Base-by-base conservation (phyloP, 2,329 filamentous ascomycete genomes). In the Colletotrichum plurivorum region DNA sequence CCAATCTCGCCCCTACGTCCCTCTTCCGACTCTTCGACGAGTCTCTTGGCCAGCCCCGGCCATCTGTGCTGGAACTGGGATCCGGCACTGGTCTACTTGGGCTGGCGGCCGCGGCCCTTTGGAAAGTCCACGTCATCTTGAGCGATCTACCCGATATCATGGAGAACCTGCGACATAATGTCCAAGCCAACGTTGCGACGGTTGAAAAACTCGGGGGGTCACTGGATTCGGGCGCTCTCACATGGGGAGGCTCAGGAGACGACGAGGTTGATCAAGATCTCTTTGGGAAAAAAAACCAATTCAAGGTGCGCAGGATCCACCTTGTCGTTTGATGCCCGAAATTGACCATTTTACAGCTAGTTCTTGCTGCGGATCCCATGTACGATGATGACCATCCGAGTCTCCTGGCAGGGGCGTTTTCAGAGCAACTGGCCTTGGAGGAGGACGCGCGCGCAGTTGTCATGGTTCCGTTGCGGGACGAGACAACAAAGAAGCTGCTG, bases 21-120 rank as follows among this genome's bases (percentile, higher is more conserved):
- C 75, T 89, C 22, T 82, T 82, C 39, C 80, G 84, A 51, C 73
- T 88, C 8, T 80, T 89, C 16, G 76, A 79, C 46, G 75, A 78
- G 63, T 77, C 77, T 13, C 70, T 79, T 9, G 74, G 76, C 52
- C 71, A 76, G 51, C 69, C 77, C 39, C 69, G 75, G 5, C 75
- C 81, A 16, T 73, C 76, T 5, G 82, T 90, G 1, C 85, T 98
- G 9, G 95, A 98, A 77, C 87, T 98, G 2, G 96, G 95, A 4
- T 91, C 95, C 0, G 95, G 96, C 0, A 98, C 95, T 0, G 95
- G 95, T 0, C 86, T 99, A n/a, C 88, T 97, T 10, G 96, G 96
- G 0, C 84, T 98, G 51, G 92, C 95, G 1, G 94, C 95, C 25
- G 94, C 94, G 8, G 90, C 89, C 15, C 83, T 94, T 25, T 92